Evolutionary conservation across 1,284 basidiomycete species (phyloP).

Genomic region (Mycena citricolor): DNA sequence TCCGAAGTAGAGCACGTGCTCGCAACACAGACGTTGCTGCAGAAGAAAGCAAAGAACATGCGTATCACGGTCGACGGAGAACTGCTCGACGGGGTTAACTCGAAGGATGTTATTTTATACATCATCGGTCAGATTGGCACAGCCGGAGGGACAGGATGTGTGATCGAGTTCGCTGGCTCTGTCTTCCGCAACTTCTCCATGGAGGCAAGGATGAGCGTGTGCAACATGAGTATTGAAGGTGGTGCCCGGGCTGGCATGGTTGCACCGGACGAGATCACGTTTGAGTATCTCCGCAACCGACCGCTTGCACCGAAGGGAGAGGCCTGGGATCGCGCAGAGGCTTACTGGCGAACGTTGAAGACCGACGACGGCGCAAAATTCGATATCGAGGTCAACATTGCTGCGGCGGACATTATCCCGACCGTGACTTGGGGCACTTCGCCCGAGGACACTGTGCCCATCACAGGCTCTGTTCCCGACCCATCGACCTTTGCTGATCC

Average conservation of each 20-base stretch:
- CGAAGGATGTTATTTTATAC: constrained; percentile 93
- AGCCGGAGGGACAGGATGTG: constrained; percentile 88
- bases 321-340: constrained; percentile 85
- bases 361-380: constrained; percentile 90
- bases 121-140: constrained; percentile 94
- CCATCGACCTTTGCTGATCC: constrained; percentile 68
- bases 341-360: constrained; percentile 86
- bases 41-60: constrained; percentile 96
- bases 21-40: constrained; percentile 90
- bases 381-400: constrained; percentile 84
- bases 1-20: constrained; percentile 97
- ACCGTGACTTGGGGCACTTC: constrained; percentile 97
- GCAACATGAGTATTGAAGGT: constrained; percentile 98
- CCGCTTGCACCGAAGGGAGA: constrained; percentile 86
- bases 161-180: constrained; percentile 91
- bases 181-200: constrained; percentile 90
- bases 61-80: constrained; percentile 87
- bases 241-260: constrained; percentile 96
- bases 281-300: constrained; percentile 83
- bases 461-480: constrained; percentile 84
- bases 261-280: constrained; percentile 90
- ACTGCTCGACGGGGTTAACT: constrained; percentile 86
- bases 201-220: constrained; percentile 96
- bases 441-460: constrained; percentile 88
- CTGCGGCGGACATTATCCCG: constrained; percentile 86